Evolutionary conservation across 192 early-diverging fungal genomes (phyloP).

Genomic region (Coemansia sp.): DNA sequence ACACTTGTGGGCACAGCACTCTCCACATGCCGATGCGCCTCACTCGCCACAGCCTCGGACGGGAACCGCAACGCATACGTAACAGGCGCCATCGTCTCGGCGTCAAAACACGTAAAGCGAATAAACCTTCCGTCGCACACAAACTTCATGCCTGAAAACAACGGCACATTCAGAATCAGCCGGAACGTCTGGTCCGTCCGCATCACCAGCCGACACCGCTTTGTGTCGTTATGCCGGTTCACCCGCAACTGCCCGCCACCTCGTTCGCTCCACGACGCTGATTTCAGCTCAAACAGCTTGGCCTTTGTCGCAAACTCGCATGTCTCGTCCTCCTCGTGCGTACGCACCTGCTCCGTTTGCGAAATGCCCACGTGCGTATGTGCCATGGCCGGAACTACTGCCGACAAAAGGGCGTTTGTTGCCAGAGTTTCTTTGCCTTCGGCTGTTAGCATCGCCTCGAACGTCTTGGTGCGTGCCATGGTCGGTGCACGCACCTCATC

Average conservation of each 20-base stretch:
- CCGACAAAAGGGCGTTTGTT: conserved; percentile 17
- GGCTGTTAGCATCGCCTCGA: conserved; percentile 39
- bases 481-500: background rate
- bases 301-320: conserved; percentile 41
- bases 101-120: conserved; percentile 32
- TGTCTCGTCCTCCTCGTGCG: conserved; percentile 53
- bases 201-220: conserved; percentile 44
- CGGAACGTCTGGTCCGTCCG: conserved; percentile 44
- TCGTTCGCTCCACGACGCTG: conserved; percentile 46
- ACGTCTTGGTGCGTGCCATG: conserved; percentile 12
- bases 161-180: conserved; percentile 45
- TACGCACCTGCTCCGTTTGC: conserved; percentile 16
- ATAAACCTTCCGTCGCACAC: conserved; percentile 33
- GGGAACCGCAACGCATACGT: conserved; percentile 39
- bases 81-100: conserved; percentile 15
- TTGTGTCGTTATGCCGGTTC: conserved; percentile 24
- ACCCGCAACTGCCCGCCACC: conserved; percentile 50
- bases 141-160: conserved; percentile 42
- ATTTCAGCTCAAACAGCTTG: conserved; percentile 47
- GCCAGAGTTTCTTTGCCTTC: conserved; percentile 35
- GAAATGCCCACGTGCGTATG: conserved; percentile 10
- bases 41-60: conserved; percentile 20
- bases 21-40: conserved; percentile 13
- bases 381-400: conserved; percentile 25
- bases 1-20: conserved; percentile 11